phyloP scores from a whole-genome alignment of 257 asterid genomes.

The Ballota nigra region DNA sequence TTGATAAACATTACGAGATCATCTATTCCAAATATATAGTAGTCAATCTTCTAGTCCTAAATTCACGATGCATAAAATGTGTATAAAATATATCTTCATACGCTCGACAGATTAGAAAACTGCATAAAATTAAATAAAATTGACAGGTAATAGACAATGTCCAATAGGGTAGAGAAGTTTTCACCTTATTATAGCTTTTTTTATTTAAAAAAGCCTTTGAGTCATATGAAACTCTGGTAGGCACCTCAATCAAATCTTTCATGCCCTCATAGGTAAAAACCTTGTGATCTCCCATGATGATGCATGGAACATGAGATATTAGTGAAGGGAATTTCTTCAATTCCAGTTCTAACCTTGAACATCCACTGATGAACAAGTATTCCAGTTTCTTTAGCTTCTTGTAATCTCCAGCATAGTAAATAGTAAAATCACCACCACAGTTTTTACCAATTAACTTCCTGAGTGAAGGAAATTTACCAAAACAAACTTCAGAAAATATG shows the following conservation, averaged over 20 bases:
- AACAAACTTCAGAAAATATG: neutral
- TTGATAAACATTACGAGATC: too few species aligned
- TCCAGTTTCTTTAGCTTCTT: slow-evolving; percentile 9
- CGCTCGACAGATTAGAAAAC: neutral
- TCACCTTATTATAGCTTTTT: neutral
- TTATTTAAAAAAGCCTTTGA: neutral
- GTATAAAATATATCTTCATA: neutral
- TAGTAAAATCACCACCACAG: neutral
- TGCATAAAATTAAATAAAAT: too few species aligned
- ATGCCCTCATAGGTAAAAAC: neutral
- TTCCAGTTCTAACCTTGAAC: neutral
- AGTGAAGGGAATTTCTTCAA: neutral
- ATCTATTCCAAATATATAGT: too few species aligned
- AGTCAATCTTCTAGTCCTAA: neutral
- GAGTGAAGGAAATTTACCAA: neutral
- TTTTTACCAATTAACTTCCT: slow-evolving; percentile 6
- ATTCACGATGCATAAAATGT: neutral
- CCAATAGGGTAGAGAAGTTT: neutral
- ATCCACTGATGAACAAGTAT: slow-evolving; percentile 7
- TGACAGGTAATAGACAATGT: neutral
- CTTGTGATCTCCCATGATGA: neutral
- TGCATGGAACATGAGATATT: neutral
- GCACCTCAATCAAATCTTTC: neutral
- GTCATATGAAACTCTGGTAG: neutral
- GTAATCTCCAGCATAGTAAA: neutral